phyloP scores from a whole-genome alignment of 495 filamentous ascomycete species.

The Neurospora sp. region DNA sequence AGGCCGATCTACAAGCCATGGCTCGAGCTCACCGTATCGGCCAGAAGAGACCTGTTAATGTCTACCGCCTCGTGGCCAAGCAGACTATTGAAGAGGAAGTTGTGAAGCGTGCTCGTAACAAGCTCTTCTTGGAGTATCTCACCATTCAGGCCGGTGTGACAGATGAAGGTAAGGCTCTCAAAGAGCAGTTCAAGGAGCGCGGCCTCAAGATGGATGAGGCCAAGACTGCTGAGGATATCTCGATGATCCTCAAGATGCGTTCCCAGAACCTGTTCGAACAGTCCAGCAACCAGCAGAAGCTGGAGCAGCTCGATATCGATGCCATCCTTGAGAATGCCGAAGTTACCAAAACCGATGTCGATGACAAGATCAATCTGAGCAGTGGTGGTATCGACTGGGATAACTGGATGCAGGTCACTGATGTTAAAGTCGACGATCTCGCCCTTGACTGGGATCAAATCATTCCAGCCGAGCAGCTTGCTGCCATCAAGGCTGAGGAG shows the following conservation, averaged over 20 bases:
- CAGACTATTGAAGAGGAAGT: conserved; percentile 98
- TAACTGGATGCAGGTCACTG: conserved; percentile 89
- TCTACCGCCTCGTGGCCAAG: conserved; percentile 91
- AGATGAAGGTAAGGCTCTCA: conserved; percentile 75
- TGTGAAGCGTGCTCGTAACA: conserved; percentile 89
- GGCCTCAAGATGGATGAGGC: conserved; percentile 58
- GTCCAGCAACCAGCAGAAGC: conserved; percentile 84
- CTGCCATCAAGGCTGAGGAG: conserved; percentile 79
- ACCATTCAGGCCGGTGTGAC: conserved; percentile 96
- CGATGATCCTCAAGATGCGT: conserved; percentile 82
- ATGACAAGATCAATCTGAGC: conserved; percentile 47
- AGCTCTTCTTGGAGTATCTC: conserved; percentile 95
- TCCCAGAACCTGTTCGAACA: conserved; percentile 98
- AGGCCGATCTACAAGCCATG: conserved; percentile 98
- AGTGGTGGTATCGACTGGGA: conserved; percentile 82
- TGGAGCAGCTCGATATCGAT: conserved; percentile 98
- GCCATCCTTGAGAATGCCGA: conserved; percentile 93
- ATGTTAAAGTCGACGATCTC: conserved; percentile 87
- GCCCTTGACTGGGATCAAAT: conserved; percentile 87
- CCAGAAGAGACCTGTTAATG: conserved; percentile 87
- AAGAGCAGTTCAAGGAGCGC: conserved; percentile 43
- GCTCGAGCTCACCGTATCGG: conserved; percentile 95
- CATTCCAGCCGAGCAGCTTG: conserved; percentile 87
- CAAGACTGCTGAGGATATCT: conserved; percentile 80
- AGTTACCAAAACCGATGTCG: conserved; percentile 85